phyloP scores from a whole-genome alignment of 2,329 filamentous ascomycete genomes.

The Dendryphion nanum region DNA sequence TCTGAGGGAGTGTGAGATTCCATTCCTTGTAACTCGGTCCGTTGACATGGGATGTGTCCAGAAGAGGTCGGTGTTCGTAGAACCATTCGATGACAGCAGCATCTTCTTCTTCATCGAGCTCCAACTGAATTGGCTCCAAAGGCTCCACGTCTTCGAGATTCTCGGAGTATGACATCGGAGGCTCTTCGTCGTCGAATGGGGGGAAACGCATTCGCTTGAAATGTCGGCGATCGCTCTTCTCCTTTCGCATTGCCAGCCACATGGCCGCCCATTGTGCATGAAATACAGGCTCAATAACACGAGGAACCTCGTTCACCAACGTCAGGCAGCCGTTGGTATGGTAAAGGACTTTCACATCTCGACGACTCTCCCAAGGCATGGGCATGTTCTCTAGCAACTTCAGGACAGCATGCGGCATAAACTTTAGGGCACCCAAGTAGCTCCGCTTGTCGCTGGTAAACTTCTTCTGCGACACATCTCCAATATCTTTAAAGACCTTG shows the following conservation, averaged over 20 bases:
- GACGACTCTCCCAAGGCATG: slow-evolving; percentile 97
- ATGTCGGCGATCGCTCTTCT: slow-evolving; percentile 91
- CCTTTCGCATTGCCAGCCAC: slow-evolving; percentile 98
- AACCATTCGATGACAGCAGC: slow-evolving; percentile 93
- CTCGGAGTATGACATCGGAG: slow-evolving; percentile 94
- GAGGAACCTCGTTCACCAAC: slow-evolving; percentile 91
- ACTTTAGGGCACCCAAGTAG: slow-evolving; percentile 95
- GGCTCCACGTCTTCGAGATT: slow-evolving; percentile 99
- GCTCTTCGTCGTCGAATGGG: slow-evolving; percentile 97
- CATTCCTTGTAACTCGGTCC: slow-evolving; percentile 95
- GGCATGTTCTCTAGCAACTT: slow-evolving; percentile 99
- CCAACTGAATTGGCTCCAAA: slow-evolving; percentile 96
- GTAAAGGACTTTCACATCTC: slow-evolving; percentile 96
- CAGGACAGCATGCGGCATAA: slow-evolving; percentile 97
- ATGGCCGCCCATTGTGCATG: slow-evolving; percentile 99
- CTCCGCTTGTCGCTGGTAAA: slow-evolving; percentile 98
- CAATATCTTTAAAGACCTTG: slow-evolving; percentile 98
- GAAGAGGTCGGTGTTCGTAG: slow-evolving; percentile 87
- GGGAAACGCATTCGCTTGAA: slow-evolving; percentile 99
- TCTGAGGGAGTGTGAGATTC: slow-evolving; percentile 91
- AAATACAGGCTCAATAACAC: slow-evolving; percentile 96
- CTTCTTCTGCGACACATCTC: slow-evolving; percentile 98
- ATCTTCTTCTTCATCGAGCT: slow-evolving; percentile 92
- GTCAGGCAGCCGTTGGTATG: slow-evolving; percentile 98
- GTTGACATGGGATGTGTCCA: slow-evolving; percentile 92